A percentile compares a stretch with the other conserved stretches of the same genome.
phyloP scores from a whole-genome alignment of 2,329 filamentous ascomycete species.

The Colletotrichum agaves region DNA sequence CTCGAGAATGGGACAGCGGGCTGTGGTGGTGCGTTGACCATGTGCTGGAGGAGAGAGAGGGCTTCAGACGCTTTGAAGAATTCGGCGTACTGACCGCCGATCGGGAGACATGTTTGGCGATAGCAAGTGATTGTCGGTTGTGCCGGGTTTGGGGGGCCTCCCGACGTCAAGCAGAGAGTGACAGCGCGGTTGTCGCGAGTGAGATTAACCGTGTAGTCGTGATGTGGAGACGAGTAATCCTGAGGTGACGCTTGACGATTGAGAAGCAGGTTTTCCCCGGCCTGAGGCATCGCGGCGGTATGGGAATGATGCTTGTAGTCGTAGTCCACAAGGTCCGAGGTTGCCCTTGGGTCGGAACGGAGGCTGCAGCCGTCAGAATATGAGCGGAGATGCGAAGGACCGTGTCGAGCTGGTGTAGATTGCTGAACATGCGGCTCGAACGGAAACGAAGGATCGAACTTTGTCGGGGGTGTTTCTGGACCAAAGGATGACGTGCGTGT shows the following conservation, averaged over 20 bases:
- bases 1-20: constrained; percentile 16
- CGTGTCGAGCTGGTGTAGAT: constrained; percentile 14
- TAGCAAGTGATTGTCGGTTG: constrained; percentile 30
- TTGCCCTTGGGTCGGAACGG: constrained; percentile 10
- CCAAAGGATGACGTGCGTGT: constrained; percentile 32
- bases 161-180: constrained; percentile 26
- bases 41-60: constrained; percentile 26
- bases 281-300: background rate
- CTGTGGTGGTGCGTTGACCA: constrained; percentile 32
- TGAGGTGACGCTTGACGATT: background rate
- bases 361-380: constrained; percentile 30
- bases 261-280: background rate
- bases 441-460: constrained; percentile 21
- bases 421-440: constrained; percentile 29
- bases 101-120: constrained; percentile 24
- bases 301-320: constrained; percentile 15
- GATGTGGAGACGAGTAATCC: constrained; percentile 19
- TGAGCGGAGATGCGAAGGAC: constrained; percentile 23
- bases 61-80: constrained; percentile 36
- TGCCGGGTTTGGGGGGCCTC: background rate
- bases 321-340: background rate
- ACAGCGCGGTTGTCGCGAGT: constrained; percentile 30
- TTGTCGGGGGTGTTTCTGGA: constrained; percentile 31
- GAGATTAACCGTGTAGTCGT: constrained; percentile 28
- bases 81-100: constrained; percentile 22